A percentile compares a stretch with the other conserved stretches of the same genome.
Conservation (phyloP, 129 eudicot species). For the Gnaphalium uliginosum region DNA sequence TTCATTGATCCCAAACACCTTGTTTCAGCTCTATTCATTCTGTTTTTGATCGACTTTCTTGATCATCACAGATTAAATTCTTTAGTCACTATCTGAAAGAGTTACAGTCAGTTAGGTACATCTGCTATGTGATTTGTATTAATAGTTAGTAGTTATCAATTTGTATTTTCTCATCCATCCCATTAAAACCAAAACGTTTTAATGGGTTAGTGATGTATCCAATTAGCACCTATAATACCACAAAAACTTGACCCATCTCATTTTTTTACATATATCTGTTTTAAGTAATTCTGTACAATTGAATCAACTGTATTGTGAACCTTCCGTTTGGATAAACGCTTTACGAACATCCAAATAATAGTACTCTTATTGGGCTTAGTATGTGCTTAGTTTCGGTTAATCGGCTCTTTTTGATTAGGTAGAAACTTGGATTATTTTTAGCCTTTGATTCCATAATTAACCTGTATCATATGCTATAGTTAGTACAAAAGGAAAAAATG, state of each 20-base stretch:
- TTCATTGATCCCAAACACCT: constrained; percentile 20
- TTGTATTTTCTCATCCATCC: constrained; percentile 29
- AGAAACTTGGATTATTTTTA: too few relatives aligned
- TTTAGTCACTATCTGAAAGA: not conserved
- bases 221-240: not conserved
- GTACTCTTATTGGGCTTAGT: too few relatives aligned
- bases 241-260: not conserved
- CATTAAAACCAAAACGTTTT: not conserved
- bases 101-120: not conserved
- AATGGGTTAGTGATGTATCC: constrained; percentile 29
- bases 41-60: not conserved
- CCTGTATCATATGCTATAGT: too few relatives aligned
- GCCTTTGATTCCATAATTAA: too few relatives aligned
- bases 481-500: too few relatives aligned
- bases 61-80: not conserved
- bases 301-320: not conserved
- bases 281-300: too few relatives aligned
- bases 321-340: not conserved
- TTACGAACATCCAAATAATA: not conserved
- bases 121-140: constrained; percentile 3
- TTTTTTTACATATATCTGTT: not conserved
- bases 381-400: too few relatives aligned
- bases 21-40: constrained; percentile 1
- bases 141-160: not conserved
- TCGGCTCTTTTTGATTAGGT: too few relatives aligned